phyloP scores from a whole-genome alignment of 2,329 filamentous ascomycete species.

The Penicillium hesseltinei region DNA sequence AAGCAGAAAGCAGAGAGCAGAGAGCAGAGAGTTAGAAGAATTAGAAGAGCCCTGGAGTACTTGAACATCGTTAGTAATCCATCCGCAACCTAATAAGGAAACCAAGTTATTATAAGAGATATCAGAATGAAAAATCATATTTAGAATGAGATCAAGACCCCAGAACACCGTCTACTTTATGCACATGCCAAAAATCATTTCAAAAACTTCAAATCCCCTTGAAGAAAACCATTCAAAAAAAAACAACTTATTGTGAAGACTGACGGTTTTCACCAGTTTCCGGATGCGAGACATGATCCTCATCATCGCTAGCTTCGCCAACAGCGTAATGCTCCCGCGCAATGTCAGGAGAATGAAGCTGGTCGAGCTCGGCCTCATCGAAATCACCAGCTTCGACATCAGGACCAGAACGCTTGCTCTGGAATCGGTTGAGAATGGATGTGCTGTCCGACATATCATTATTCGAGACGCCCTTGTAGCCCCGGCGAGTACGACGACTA shows the following conservation, averaged over 20 bases:
- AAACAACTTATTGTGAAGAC: slow-evolving; percentile 8
- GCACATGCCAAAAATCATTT: slow-evolving; percentile 5
- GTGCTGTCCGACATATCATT: slow-evolving; percentile 37
- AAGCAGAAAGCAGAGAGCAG: no score
- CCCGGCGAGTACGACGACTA: slow-evolving; percentile 50
- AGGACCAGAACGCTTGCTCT: slow-evolving; percentile 40
- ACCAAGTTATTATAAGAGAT: neutral
- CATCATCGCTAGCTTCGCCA: slow-evolving; percentile 47
- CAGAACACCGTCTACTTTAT: slow-evolving; percentile 3
- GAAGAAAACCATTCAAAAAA: neutral
- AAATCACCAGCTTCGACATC: slow-evolving; percentile 64
- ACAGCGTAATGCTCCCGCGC: slow-evolving; percentile 47
- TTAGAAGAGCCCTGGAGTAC: no score
- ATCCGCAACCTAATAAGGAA: neutral
- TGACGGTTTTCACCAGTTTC: neutral
- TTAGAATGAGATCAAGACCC: neutral
- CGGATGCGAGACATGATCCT: slow-evolving; percentile 14
- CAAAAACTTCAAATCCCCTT: neutral
- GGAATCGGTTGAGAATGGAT: slow-evolving; percentile 51
- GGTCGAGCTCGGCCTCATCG: slow-evolving; percentile 61
- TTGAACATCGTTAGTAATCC: no score
- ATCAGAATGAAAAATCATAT: neutral
- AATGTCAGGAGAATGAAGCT: slow-evolving; percentile 44
- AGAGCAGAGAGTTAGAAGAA: no score
- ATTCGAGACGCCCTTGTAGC: slow-evolving; percentile 43